Base-by-base conservation (phyloP, 1,139 yeast species). In the Sugiyamaella novakii region DNA sequence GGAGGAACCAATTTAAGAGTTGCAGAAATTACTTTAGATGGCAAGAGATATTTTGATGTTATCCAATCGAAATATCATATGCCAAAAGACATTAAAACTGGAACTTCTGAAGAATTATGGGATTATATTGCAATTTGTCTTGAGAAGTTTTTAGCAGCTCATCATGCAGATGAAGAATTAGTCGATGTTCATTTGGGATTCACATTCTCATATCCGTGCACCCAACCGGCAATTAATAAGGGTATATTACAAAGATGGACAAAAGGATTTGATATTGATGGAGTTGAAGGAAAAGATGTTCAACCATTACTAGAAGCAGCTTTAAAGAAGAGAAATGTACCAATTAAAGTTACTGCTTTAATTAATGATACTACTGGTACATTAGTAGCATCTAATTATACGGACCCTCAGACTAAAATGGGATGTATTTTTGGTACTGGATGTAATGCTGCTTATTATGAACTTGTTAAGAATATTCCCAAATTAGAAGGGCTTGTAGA, bases 351-450 rank as follows among this genome's bases (percentile, higher is more conserved):
- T 50, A 91, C 87, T 53, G 96, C 98, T 34, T 76, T 92, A 66
- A 91, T 92, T 69, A 92, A 92, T 71, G 98, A 92, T 70, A 92
- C 98, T 58, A 87, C 96, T 43, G 98, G 98, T 67, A 92, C 98
- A 42, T 77, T 92, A 64, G 96, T 92, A 54, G 98, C 98, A 35
- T 89, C 98, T 46, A 82, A 85, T 76, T 92, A 92, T 73, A 80
- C 94, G 50, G 96, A 92, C 65, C 81, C 92, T 30, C 81, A 81
- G 61, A 83, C 96, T 58, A 84, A 84, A 70, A 86, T 91, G 94
- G 98, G 98, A 54, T 81, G 89, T 65, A 92, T 92, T 62, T 92
- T 89, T 67, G 98, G 98, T 65, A 92, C 98, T 50, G 98, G 98
- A 57, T 89, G 95, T 75, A 92, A 92, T 69, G 98, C 77, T 66